Percentiles rank a stretch among this genome's conserved stretches.
Conservation (phyloP, 495 filamentous ascomycete species). For the Penicillium bialowiezense region DNA sequence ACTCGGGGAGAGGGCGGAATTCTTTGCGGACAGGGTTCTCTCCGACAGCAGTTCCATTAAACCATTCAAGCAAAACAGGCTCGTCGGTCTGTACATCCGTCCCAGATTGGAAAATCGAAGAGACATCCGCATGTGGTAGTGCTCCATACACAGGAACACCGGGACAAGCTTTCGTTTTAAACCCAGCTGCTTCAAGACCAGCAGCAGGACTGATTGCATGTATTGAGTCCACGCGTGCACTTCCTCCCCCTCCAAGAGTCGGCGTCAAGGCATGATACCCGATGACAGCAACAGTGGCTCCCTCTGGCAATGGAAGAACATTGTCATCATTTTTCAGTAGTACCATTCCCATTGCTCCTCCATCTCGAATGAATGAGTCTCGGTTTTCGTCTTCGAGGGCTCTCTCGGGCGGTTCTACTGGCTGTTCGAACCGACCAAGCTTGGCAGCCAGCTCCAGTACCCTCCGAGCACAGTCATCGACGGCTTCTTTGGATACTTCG, state of each 20-base stretch:
- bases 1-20: background rate
- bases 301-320: background rate
- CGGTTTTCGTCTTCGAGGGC: background rate
- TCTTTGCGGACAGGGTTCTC: slow-evolving; percentile 3
- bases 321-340: slow-evolving; percentile 5
- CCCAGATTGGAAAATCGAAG: background rate
- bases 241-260: slow-evolving; percentile 2
- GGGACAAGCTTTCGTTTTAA: background rate
- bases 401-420: too few species aligned
- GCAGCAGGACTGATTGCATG: background rate
- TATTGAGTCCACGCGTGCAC: background rate
- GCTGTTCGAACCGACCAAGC: too few species aligned
- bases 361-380: background rate
- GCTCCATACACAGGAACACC: slow-evolving; percentile 5
- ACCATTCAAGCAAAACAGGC: slow-evolving; percentile 7
- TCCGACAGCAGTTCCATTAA: slow-evolving; percentile 1
- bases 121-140: background rate
- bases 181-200: background rate
- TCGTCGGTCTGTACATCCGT: background rate
- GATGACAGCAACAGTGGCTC: slow-evolving; percentile 1
- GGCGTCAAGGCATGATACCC: slow-evolving; percentile 1
- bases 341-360: slow-evolving; percentile 4
- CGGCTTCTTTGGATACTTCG: background rate
- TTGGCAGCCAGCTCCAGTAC: background rate
- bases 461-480: background rate